Evolutionary conservation across 768 basidiomycete species (phyloP).

Genomic region (Rhodotorula diobovata): DNA sequence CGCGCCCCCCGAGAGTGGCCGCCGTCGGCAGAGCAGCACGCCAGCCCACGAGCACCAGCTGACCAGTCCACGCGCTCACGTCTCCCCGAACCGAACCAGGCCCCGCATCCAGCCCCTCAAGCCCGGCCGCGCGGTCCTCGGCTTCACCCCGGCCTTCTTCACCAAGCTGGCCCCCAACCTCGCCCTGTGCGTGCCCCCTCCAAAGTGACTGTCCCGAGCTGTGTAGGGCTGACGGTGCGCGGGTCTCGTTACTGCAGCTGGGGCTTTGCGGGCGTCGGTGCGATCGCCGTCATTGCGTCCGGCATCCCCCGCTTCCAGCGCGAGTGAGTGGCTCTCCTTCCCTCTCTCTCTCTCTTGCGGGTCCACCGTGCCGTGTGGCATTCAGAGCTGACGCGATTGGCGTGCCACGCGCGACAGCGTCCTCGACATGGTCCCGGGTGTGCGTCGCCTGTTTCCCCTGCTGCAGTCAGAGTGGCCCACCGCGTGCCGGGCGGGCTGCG

Average conservation of each 20-base stretch:
- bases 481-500: too few relatives aligned
- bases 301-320: conserved; percentile 26
- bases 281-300: conserved; percentile 19
- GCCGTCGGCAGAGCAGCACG: too few relatives aligned
- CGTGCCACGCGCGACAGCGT: not conserved
- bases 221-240: too few relatives aligned
- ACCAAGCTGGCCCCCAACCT: conserved; percentile 19
- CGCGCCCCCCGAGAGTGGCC: too few relatives aligned
- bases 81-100: not conserved
- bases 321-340: conserved; percentile 4
- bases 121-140: not conserved
- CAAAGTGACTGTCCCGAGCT: not conserved
- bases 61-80: too few relatives aligned
- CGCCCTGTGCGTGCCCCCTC: not conserved
- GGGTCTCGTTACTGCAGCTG: not conserved
- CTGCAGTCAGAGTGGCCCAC: too few relatives aligned
- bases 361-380: too few relatives aligned
- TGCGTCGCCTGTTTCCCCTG: not conserved
- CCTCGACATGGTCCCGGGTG: conserved; percentile 5
- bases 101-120: conserved; percentile 14
- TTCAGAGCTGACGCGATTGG: not conserved
- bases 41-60: too few relatives aligned
- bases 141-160: conserved; percentile 15
- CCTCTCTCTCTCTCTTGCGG: not conserved
- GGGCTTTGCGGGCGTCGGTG: conserved; percentile 28